Conservation (phyloP, 2,329 filamentous ascomycete genomes). For the Nothophaeocryptopus gaeumannii region DNA sequence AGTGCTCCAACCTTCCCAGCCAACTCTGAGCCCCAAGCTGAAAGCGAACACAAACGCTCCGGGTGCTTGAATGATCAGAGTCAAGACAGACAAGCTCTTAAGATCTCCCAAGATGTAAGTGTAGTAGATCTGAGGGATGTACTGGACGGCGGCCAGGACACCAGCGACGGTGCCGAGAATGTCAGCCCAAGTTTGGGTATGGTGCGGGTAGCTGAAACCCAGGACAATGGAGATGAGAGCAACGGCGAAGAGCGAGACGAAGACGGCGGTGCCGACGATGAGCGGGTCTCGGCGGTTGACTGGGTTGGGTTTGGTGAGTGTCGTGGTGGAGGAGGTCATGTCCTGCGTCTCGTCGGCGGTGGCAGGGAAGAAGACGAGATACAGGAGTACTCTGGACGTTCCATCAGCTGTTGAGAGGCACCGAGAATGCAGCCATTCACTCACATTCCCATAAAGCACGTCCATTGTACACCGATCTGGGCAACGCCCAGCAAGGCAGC, state of each 20-base stretch:
- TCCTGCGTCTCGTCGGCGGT: slow-evolving; percentile 30
- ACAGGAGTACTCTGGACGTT: slow-evolving; percentile 72
- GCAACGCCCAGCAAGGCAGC: slow-evolving; percentile 83
- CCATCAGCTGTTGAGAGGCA: background rate
- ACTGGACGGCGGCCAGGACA: slow-evolving; percentile 79
- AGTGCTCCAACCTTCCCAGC: slow-evolving; percentile 83
- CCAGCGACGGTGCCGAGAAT: slow-evolving; percentile 77
- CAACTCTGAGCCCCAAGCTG: slow-evolving; percentile 70
- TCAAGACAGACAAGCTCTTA: slow-evolving; percentile 87
- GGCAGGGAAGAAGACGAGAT: slow-evolving; percentile 82
- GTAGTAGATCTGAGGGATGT: slow-evolving; percentile 91
- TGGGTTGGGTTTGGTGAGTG: slow-evolving; percentile 52
- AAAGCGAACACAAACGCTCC: slow-evolving; percentile 86
- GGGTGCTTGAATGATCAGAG: slow-evolving; percentile 98
- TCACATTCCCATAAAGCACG: slow-evolving; percentile 88
- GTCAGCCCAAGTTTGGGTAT: slow-evolving; percentile 78
- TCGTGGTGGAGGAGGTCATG: slow-evolving; percentile 34
- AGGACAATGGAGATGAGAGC: slow-evolving; percentile 63
- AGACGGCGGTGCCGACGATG: slow-evolving; percentile 66
- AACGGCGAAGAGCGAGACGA: slow-evolving; percentile 72
- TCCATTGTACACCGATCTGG: slow-evolving; percentile 88
- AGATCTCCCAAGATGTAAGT: slow-evolving; percentile 83
- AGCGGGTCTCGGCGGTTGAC: slow-evolving; percentile 73
- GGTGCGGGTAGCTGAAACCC: slow-evolving; percentile 61
- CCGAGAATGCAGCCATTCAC: slow-evolving; percentile 30